Percentiles rank a stretch among this genome's conserved stretches.
phyloP scores from a whole-genome alignment of 148 eudicot genomes.

The Camellia japonica region DNA sequence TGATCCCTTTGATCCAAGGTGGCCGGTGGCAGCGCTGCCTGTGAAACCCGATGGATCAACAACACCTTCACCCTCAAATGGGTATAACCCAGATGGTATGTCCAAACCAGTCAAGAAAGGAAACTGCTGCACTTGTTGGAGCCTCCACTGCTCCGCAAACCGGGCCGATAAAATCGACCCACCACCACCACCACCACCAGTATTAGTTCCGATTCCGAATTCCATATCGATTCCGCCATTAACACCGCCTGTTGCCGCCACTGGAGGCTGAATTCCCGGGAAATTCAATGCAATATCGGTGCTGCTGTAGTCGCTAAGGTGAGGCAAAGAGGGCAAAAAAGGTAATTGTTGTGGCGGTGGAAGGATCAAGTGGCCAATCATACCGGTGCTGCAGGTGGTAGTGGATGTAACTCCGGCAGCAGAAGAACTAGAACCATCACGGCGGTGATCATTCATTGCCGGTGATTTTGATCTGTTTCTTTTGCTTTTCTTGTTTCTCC shows the following conservation, averaged over 20 bases:
- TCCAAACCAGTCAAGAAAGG: slow-evolving; percentile 8
- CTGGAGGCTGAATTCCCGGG: neutral
- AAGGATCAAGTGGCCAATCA: neutral
- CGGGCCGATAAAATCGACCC: neutral
- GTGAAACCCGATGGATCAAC: neutral
- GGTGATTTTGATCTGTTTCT: slow-evolving; percentile 5
- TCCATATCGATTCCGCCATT: neutral
- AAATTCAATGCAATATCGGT: slow-evolving; percentile 1
- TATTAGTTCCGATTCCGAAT: neutral
- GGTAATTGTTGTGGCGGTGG: slow-evolving; percentile 13
- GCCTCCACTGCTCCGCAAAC: slow-evolving; percentile 4
- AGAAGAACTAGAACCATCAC: neutral
- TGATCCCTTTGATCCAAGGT: slow-evolving; percentile 6
- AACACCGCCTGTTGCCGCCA: neutral
- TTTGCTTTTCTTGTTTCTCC: slow-evolving; percentile 25
- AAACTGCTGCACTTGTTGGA: slow-evolving; percentile 3
- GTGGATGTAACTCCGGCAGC: neutral
- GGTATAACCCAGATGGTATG: neutral
- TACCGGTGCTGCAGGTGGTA: neutral
- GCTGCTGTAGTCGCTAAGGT: neutral
- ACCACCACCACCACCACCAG: neutral
- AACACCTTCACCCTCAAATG: slow-evolving; percentile 2
- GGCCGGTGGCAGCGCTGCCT: neutral
- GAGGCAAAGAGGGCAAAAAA: neutral
- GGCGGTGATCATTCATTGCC: neutral